Conservation (phyloP, 768 basidiomycete genomes). For the Boletus huronensis region DNA sequence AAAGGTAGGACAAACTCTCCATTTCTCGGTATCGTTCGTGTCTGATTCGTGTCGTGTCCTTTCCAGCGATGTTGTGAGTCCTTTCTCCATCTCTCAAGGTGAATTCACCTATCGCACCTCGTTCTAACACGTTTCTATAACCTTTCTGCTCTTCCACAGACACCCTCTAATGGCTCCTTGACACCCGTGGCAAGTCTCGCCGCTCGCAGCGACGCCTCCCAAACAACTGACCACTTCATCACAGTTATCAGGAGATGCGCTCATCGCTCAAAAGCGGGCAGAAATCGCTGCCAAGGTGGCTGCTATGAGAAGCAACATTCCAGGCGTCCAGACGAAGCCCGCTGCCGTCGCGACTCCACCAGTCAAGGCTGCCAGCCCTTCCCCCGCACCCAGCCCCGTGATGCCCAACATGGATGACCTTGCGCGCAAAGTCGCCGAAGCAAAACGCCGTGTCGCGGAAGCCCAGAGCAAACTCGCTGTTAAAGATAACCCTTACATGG, state of each 20-base stretch:
- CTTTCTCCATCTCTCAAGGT: constrained; percentile 54
- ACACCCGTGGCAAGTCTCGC: constrained; percentile 42
- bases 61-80: constrained; percentile 66
- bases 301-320: constrained; percentile 53
- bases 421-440: constrained; percentile 73
- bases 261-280: constrained; percentile 80
- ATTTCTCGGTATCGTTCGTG: constrained; percentile 16
- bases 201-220: not conserved
- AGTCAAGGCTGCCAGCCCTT: constrained; percentile 28
- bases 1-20: constrained; percentile 46
- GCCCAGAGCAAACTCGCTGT: constrained; percentile 72
- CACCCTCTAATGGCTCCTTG: constrained; percentile 42
- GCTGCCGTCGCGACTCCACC: constrained; percentile 23
- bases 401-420: constrained; percentile 57
- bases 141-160: constrained; percentile 49
- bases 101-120: constrained; percentile 54
- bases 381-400: constrained; percentile 40
- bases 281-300: constrained; percentile 86
- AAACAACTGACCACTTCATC: constrained; percentile 2
- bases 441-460: constrained; percentile 79
- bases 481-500: constrained; percentile 89
- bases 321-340: constrained; percentile 31
- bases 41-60: constrained; percentile 15
- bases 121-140: constrained; percentile 70
- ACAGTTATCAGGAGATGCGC: constrained; percentile 52